phyloP scores from a whole-genome alignment of 768 basidiomycete genomes.

The Chiua virens region DNA sequence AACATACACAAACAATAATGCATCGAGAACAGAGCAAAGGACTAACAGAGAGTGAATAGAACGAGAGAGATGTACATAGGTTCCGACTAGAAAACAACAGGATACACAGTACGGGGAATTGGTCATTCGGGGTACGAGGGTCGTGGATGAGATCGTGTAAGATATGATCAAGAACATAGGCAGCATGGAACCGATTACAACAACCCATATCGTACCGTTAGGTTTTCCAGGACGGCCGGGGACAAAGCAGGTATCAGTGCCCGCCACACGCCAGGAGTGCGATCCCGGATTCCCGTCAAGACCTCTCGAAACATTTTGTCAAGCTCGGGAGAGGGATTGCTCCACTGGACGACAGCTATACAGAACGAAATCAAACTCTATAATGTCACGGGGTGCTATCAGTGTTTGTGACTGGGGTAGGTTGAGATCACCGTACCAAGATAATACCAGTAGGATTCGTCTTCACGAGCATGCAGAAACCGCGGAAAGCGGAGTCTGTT shows the following conservation, averaged over 20 bases:
- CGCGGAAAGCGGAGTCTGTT: slow-evolving; percentile 98
- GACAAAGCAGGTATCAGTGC: slow-evolving; percentile 83
- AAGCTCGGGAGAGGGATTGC: slow-evolving; percentile 85
- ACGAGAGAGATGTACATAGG: too few species aligned
- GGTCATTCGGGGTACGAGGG: too few species aligned
- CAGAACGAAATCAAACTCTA: slow-evolving; percentile 97
- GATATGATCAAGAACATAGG: too few species aligned
- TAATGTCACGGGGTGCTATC: background rate
- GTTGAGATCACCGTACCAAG: slow-evolving; percentile 54
- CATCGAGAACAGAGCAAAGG: too few species aligned
- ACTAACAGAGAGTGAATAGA: too few species aligned
- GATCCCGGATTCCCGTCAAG: slow-evolving; percentile 85
- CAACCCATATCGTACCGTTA: slow-evolving; percentile 85
- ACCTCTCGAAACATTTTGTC: slow-evolving; percentile 93
- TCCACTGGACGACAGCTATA: slow-evolving; percentile 96
- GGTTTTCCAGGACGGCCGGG: slow-evolving; percentile 81
- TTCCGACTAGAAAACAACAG: too few species aligned
- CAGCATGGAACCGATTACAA: slow-evolving; percentile 46
- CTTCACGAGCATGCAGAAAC: slow-evolving; percentile 94
- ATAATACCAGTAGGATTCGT: slow-evolving; percentile 91
- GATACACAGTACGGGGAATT: too few species aligned
- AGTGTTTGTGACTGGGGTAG: background rate
- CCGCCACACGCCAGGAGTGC: slow-evolving; percentile 83
- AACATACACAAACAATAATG: too few species aligned
- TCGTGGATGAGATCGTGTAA: too few species aligned